Base-by-base conservation (phyloP, 768 basidiomycete species). In the Suillus alpinus region DNA sequence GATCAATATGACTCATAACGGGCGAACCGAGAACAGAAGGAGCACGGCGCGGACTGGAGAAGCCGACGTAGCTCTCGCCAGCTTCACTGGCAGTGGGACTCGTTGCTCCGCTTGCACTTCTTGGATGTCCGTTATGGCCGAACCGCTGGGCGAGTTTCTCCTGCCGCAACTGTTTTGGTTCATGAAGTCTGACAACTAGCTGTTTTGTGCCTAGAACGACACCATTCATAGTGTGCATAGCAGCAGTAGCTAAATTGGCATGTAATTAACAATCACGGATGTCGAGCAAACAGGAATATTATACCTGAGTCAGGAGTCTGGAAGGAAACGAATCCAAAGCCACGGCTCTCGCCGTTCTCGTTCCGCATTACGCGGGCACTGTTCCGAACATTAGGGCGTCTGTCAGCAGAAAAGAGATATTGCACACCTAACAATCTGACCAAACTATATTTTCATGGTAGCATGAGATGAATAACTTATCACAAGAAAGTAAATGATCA, bases 351-450 rank as follows among this genome's bases (percentile, higher is more conserved):
- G 37, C 91, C 89, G 61, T 63, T 75, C 68, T 95, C 93, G 66
- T 91, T 92, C 26, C 91, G 85, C 94, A 95, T 95, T 44, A 95
- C 93, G 61, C 94, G 88, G 49, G 94, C 94, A 76, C 92, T 93
- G 58, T n/a, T 39, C 47, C 26, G 26, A 39, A 12, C 16, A 16
- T 55, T 29, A 55, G 37, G 23, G 26, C 10, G 37, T 18, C 10
- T 39, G 26, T 39, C 16, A 0, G 23, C 2, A n/a, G 37, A 26
- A 29, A 55, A 39, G 23, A 39, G 8, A 39, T 13, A 41, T n/a
- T 47, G 41, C 68, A 66, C 79, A 91, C 87, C 91, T 94, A 63
- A 94, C 91, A 64, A 95, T 94, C 75, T 89, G 86, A 43, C 94
- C 94, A 72, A 87, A 96, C 89, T 94, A 66, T 16, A 62, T n/a